phyloP scores from a whole-genome alignment of 805 yeast genomes.

The Candida railenensis region DNA sequence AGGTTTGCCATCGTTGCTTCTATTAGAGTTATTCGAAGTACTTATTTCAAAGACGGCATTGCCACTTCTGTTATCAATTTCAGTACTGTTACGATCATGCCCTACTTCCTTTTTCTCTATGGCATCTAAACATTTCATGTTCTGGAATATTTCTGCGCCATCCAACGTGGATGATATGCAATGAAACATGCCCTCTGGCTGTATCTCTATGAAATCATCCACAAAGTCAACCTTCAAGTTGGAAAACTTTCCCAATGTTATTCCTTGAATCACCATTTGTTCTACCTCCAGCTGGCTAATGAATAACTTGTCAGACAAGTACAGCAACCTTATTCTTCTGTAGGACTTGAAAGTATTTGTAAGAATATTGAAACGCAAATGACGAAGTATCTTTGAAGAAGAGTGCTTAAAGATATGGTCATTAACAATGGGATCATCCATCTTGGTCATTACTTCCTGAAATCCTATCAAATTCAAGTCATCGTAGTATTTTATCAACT shows the following conservation, averaged over 20 bases:
- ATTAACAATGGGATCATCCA: conserved; percentile 24
- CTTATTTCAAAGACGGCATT: conserved; percentile 6
- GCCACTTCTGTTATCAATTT: conserved; percentile 8
- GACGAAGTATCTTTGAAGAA: conserved; percentile 20
- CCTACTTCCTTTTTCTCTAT: conserved; percentile 3
- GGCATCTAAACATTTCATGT: conserved; percentile 20
- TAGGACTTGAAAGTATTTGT: conserved; percentile 30
- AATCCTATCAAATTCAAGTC: conserved; percentile 24
- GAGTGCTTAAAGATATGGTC: conserved; percentile 34
- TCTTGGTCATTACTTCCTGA: conserved; percentile 12
- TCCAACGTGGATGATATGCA: conserved; percentile 19
- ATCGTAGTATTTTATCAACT: conserved; percentile 30
- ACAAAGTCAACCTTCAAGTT: conserved; percentile 29
- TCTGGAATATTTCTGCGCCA: conserved; percentile 20
- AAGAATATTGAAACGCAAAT: conserved; percentile 31
- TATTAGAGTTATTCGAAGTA: conserved; percentile 1
- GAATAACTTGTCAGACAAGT: conserved; percentile 18
- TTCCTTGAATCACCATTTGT: conserved; percentile 23
- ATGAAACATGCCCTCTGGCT: background rate
- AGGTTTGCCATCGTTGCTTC: conserved; percentile 2
- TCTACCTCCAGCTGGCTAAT: conserved; percentile 24
- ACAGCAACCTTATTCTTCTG: conserved; percentile 26
- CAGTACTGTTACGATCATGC: conserved; percentile 16
- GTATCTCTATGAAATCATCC: conserved; percentile 17
- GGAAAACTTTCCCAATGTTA: conserved; percentile 27